Conservation (phyloP, 2,329 filamentous ascomycete genomes). For the Clathrospora elynae region DNA sequence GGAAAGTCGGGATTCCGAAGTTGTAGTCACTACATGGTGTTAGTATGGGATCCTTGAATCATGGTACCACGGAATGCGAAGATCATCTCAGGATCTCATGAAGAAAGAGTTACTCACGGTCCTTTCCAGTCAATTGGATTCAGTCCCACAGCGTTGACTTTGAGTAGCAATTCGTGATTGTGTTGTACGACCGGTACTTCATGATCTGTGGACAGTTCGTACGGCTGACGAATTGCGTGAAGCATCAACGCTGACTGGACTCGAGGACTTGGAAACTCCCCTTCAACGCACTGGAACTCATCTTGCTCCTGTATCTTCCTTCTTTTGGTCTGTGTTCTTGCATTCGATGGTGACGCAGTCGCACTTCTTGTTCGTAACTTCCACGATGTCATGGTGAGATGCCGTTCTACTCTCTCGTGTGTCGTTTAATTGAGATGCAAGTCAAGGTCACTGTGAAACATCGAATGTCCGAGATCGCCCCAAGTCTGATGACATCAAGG, state of each 20-base stretch:
- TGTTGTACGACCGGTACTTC: conserved; percentile 53
- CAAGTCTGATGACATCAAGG: too few species aligned
- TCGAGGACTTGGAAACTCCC: conserved; percentile 14
- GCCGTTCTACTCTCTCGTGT: too few species aligned
- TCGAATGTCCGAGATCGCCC: too few species aligned
- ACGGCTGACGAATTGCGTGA: conserved; percentile 57
- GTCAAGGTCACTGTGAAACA: neutral
- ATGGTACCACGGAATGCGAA: neutral
- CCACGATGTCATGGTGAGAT: conserved; percentile 13
- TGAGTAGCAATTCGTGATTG: conserved; percentile 65
- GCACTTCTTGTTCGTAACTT: conserved; percentile 26
- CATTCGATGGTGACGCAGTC: conserved; percentile 2
- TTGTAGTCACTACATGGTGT: conserved; percentile 63
- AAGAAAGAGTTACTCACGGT: conserved; percentile 66
- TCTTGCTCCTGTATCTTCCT: conserved; percentile 5
- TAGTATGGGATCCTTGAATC: neutral
- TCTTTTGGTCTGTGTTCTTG: conserved; percentile 4
- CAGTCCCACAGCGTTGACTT: conserved; percentile 67
- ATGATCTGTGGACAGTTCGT: conserved; percentile 54
- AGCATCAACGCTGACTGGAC: conserved; percentile 58
- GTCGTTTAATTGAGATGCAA: neutral
- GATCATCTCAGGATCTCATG: too few species aligned
- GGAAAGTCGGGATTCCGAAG: conserved; percentile 70
- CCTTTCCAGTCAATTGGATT: conserved; percentile 81
- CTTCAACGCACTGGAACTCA: conserved; percentile 16